Base-by-base conservation (phyloP, 495 filamentous ascomycete species). In the Penicillium herquei region DNA sequence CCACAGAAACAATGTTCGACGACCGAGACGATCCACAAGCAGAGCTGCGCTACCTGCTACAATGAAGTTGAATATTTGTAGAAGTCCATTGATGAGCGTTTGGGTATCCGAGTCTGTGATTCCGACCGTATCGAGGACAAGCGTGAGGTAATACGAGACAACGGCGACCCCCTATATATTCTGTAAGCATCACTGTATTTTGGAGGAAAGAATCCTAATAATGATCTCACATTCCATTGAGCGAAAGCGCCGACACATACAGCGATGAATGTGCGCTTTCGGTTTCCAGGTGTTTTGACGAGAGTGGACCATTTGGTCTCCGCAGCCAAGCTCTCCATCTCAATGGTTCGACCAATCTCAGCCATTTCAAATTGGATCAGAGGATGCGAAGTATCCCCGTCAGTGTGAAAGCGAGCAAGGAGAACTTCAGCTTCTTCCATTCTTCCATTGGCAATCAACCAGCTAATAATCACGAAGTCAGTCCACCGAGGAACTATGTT, bases 261-360 rank as follows among this genome's bases (percentile, higher is more conserved):
- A 21, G 84, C 76, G 32, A 89, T 63, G 31, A 69, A 58, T 2
- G 86, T 65, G 11, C 86, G 78, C 60, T 85, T 83, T 10, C 84
- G 78, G 71, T 90, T 90, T 56, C 87, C 87, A 60, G 78, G 82
- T 44, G 86, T 87, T 45, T 69, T 69, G 71, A 87, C 74, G 69
- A 88, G 83, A 56, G 86, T 82, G 10, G 58, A 40, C 66, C 72
- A 81, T 31, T 62, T 57, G 7, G 48, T 66, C 43, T 60, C 51
- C 26, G 72, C 63, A 14, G 65, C 61, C 39, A 55, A 49, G 47
- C 65, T 60, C 34, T 73, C 70, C 18, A 64, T 47, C n/a, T 59
- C 58, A 10, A 75, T 57, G 7, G 68, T 62, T 14, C 48, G 46
- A 12, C 56, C 48, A 33, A 69, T 71, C 51, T 70, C 63, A 2